Evolutionary conservation across 1,139 yeast genomes (phyloP).

Genomic region (Saccharomyces uvarum): DNA sequence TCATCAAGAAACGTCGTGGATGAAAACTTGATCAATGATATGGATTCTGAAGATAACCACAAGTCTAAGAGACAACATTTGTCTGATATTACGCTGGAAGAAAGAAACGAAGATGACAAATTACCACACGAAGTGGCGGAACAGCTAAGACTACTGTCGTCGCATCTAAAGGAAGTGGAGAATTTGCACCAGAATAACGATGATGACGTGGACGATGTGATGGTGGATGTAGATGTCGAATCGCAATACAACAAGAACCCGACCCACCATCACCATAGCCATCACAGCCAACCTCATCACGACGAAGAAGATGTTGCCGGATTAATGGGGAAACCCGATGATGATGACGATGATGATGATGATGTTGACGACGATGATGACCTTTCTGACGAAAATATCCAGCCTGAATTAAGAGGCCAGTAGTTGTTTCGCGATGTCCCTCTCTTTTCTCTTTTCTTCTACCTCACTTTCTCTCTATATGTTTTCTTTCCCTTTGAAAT

Average conservation of each 20-base stretch:
- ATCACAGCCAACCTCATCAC: not conserved
- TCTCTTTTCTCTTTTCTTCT: not conserved
- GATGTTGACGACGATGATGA: constrained; percentile 14
- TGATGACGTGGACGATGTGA: constrained; percentile 6
- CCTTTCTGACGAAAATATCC: constrained; percentile 30
- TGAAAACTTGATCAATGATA: constrained; percentile 9
- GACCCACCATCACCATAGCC: not conserved
- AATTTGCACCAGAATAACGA: constrained; percentile 12
- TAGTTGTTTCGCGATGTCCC: constrained; percentile 6
- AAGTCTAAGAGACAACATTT: not conserved
- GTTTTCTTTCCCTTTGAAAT: not conserved
- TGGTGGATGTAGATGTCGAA: constrained; percentile 1
- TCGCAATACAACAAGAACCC: not conserved
- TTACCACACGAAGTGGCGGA: constrained; percentile 33
- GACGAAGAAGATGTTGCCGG: not conserved
- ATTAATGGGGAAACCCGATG: not conserved
- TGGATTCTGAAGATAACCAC: constrained; percentile 10
- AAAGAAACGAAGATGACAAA: constrained; percentile 27
- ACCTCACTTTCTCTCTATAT: not conserved
- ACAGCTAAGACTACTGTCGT: constrained; percentile 29
- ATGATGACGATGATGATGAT: not conserved
- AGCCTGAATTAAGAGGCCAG: constrained; percentile 32
- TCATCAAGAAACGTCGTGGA: constrained; percentile 2
- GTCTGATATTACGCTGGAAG: constrained; percentile 6
- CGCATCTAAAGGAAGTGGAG: constrained; percentile 32